phyloP scores from a whole-genome alignment of 805 yeast genomes.

The Candida maesae region DNA sequence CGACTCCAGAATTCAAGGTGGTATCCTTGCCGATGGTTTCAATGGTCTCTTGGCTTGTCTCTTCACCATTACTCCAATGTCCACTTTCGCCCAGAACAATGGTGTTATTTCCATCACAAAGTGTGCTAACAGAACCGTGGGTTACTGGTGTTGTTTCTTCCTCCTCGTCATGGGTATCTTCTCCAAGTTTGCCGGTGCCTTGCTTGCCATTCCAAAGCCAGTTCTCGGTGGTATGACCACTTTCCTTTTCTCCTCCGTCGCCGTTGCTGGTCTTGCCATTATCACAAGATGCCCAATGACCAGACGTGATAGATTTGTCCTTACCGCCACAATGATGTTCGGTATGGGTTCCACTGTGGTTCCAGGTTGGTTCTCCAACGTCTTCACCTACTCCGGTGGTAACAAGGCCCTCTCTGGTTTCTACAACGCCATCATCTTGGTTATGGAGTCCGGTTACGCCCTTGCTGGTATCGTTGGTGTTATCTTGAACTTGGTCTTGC shows the following conservation, averaged over 20 bases:
- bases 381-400: slow-evolving; percentile 62
- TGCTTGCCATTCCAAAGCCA: slow-evolving; percentile 74
- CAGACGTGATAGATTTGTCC: slow-evolving; percentile 68
- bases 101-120: slow-evolving; percentile 92
- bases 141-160: slow-evolving; percentile 78
- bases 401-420: slow-evolving; percentile 57
- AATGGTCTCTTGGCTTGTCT: slow-evolving; percentile 75
- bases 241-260: slow-evolving; percentile 69
- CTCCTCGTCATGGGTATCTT: slow-evolving; percentile 83
- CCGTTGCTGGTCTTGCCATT: slow-evolving; percentile 69
- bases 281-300: slow-evolving; percentile 52
- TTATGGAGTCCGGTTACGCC: slow-evolving; percentile 73
- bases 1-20: slow-evolving; percentile 90
- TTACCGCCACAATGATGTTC: slow-evolving; percentile 58
- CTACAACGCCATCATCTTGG: slow-evolving; percentile 60
- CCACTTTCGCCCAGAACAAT: slow-evolving; percentile 92
- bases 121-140: slow-evolving; percentile 82
- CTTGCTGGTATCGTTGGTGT: slow-evolving; percentile 64
- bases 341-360: slow-evolving; percentile 68
- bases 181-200: slow-evolving; percentile 85
- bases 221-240: slow-evolving; percentile 91
- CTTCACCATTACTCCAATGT: slow-evolving; percentile 83
- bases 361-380: slow-evolving; percentile 58
- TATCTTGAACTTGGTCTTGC: slow-evolving; percentile 54
- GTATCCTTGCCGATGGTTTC: slow-evolving; percentile 83